Conservation (phyloP, 495 filamentous ascomycete genomes). For the Articulospora tetracladia region DNA sequence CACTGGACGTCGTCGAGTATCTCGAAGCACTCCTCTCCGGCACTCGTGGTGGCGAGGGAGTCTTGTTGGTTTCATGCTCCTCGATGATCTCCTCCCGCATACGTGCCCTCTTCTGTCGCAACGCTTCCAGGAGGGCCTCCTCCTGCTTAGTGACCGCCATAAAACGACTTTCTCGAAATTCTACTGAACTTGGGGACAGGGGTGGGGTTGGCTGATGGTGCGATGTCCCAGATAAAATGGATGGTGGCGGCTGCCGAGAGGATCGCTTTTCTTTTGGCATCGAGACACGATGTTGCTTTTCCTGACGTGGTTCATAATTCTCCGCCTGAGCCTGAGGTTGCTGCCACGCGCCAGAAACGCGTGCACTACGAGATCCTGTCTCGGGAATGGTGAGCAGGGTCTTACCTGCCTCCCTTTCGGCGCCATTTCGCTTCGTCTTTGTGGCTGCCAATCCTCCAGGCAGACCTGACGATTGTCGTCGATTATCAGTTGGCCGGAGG, state of each 20-base stretch:
- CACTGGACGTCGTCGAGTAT: slow-evolving; percentile 11
- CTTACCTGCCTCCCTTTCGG: not conserved
- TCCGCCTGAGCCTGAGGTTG: not conserved
- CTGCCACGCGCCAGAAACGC: slow-evolving; percentile 11
- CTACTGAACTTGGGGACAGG: slow-evolving; percentile 41
- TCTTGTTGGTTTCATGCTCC: slow-evolving; percentile 35
- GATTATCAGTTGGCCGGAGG: not conserved
- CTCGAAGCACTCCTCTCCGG: slow-evolving; percentile 3
- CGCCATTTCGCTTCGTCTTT: slow-evolving; percentile 5
- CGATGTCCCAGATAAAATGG: slow-evolving; percentile 12
- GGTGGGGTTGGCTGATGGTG: slow-evolving; percentile 43
- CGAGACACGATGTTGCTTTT: not conserved
- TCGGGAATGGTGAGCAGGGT: slow-evolving; percentile 20
- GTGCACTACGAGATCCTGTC: not conserved
- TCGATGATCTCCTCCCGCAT: slow-evolving; percentile 70
- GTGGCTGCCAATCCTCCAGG: not conserved
- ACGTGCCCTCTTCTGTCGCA: slow-evolving; percentile 72
- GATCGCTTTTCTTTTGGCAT: not conserved
- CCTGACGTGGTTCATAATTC: not conserved
- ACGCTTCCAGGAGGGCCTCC: slow-evolving; percentile 74
- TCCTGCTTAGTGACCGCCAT: slow-evolving; percentile 89
- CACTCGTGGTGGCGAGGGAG: slow-evolving; percentile 22
- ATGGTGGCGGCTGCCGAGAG: slow-evolving; percentile 1
- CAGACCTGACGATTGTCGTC: slow-evolving; percentile 1
- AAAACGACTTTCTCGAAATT: slow-evolving; percentile 51